Conservation (phyloP, 805 yeast genomes). For the Danielia reshetovae region DNA sequence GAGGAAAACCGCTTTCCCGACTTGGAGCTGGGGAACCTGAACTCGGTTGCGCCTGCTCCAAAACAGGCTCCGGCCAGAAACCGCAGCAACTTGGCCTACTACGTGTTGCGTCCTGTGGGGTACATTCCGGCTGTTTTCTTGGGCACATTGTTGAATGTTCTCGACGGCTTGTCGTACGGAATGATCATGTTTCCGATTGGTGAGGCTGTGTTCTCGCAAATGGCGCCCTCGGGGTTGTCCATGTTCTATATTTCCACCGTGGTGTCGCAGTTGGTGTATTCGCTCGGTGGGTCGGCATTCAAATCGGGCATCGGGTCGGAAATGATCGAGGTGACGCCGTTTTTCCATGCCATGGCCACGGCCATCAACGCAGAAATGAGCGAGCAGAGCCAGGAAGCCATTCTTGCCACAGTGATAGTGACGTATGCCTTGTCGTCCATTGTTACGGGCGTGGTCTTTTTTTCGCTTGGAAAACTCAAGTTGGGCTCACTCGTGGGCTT, state of each 20-base stretch:
- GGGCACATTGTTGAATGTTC: slow-evolving; percentile 78
- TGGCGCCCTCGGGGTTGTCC: slow-evolving; percentile 88
- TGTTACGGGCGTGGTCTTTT: slow-evolving; percentile 82
- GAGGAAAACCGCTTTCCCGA: slow-evolving; percentile 1
- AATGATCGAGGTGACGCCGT: slow-evolving; percentile 99
- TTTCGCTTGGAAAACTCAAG: slow-evolving; percentile 67
- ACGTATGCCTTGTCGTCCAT: slow-evolving; percentile 81
- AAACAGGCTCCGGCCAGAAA: slow-evolving; percentile 2
- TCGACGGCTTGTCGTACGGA: slow-evolving; percentile 94
- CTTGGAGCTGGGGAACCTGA: slow-evolving; percentile 3
- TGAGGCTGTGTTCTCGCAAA: slow-evolving; percentile 64
- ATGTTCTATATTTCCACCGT: slow-evolving; percentile 92
- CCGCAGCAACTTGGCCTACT: slow-evolving; percentile 2
- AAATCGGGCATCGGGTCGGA: slow-evolving; percentile 92
- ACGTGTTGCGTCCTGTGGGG: slow-evolving; percentile 35
- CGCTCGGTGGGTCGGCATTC: slow-evolving; percentile 88
- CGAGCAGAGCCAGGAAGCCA: slow-evolving; percentile 42
- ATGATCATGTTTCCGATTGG: slow-evolving; percentile 96
- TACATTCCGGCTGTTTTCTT: slow-evolving; percentile 78
- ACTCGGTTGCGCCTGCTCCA: background rate
- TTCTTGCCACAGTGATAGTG: slow-evolving; percentile 81
- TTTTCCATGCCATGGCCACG: slow-evolving; percentile 92
- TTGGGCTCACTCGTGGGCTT: slow-evolving; percentile 89
- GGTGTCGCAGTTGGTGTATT: slow-evolving; percentile 83
- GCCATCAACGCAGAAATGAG: slow-evolving; percentile 55